Percentiles rank a stretch among this genome's conserved stretches.
These are phyloP conservation scores for Blastobotrys attinorum DNA, from an alignment of 805 yeast genomes.

Conservation along the genomic window DNA sequence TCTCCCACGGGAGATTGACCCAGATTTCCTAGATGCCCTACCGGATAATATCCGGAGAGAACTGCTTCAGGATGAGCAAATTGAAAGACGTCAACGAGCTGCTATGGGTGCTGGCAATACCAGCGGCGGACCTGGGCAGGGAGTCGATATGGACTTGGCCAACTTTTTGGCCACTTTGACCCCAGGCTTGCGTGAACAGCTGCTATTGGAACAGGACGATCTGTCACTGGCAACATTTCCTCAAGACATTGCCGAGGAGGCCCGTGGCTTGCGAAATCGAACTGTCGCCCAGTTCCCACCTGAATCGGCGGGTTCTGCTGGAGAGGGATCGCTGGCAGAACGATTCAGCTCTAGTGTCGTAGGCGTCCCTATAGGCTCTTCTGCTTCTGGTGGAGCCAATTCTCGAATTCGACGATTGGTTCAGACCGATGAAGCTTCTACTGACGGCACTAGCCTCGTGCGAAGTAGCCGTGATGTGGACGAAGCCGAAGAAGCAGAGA, in stretches of 20 bases:
- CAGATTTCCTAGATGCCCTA: conserved; percentile 71
- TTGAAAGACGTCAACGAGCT: conserved; percentile 15
- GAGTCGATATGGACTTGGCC: conserved; percentile 23
- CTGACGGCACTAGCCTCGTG: no score
- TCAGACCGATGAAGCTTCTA: conserved; percentile 6
- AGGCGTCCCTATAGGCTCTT: neutral
- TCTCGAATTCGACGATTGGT: neutral
- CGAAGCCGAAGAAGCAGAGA: conserved; percentile 23
- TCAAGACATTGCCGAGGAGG: conserved; percentile 26
- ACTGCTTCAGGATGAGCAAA: conserved; percentile 24
- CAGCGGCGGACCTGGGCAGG: conserved; percentile 18
- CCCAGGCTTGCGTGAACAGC: conserved; percentile 25
- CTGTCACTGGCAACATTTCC: conserved; percentile 25
- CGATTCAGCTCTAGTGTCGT: no score
- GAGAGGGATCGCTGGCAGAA: neutral
- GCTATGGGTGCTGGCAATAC: conserved; percentile 11
- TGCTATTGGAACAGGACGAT: conserved; percentile 28
- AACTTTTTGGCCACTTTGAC: conserved; percentile 27
- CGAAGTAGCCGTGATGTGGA: no score
- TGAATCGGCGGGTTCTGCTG: conserved; percentile 2
- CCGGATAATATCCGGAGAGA: conserved; percentile 53
- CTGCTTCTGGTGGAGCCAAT: conserved; percentile 1
- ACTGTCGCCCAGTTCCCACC: conserved; percentile 12
- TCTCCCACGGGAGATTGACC: conserved; percentile 52
- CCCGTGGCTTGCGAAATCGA: conserved; percentile 20